Percentiles rank a stretch among this genome's conserved stretches.
phyloP scores from a whole-genome alignment of 2,329 filamentous ascomycete species.

The Arthrobotrys musiformis region DNA sequence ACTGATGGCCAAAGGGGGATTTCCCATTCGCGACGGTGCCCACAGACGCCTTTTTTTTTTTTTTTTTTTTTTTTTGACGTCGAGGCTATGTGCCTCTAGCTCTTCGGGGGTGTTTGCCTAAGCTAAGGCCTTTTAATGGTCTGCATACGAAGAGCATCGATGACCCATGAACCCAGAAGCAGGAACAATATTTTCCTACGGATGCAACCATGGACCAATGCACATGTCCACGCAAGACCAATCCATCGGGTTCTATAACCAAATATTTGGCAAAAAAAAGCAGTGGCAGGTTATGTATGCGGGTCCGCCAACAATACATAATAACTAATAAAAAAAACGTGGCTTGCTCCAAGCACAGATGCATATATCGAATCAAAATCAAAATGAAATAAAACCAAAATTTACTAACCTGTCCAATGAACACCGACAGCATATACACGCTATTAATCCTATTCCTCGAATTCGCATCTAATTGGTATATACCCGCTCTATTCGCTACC shows the following conservation, averaged over 20 bases:
- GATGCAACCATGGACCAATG: constrained; percentile 43
- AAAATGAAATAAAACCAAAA: neutral
- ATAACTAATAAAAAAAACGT: neutral
- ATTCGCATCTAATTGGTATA: constrained; percentile 77
- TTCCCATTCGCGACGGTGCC: constrained; percentile 1
- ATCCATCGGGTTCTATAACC: constrained; percentile 19
- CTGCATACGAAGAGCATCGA: constrained; percentile 4
- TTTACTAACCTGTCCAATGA: constrained; percentile 76
- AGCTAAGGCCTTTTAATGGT: neutral
- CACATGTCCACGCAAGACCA: constrained; percentile 22
- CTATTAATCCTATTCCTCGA: constrained; percentile 81
- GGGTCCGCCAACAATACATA: neutral
- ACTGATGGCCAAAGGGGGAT: constrained; percentile 21
- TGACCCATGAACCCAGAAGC: constrained; percentile 29
- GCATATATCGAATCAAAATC: neutral
- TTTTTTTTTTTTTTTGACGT: neutral
- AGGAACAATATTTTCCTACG: constrained; percentile 41
- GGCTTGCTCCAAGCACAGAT: neutral
- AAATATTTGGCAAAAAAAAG: neutral
- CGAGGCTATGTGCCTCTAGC: neutral
- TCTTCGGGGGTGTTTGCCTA: neutral
- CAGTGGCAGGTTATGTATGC: neutral
- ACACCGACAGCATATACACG: constrained; percentile 80
- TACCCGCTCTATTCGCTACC: constrained; percentile 76
- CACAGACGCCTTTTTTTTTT: neutral